phyloP scores from a whole-genome alignment of 2,329 filamentous ascomycete species.

The Claviceps sp. region DNA sequence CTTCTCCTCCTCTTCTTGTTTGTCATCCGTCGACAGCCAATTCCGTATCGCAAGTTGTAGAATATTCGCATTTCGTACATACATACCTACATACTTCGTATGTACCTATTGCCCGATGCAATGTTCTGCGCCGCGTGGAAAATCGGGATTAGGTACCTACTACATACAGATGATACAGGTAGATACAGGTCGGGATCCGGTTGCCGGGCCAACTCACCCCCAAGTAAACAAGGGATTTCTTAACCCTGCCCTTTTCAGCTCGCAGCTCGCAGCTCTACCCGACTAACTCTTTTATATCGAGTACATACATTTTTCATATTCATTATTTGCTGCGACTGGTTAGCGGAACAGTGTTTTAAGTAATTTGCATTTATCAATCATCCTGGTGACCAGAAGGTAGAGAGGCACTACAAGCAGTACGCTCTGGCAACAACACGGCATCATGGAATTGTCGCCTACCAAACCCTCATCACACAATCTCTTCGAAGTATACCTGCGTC shows the following conservation, averaged over 20 bases:
- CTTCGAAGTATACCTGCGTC: conserved; percentile 83
- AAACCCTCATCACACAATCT: conserved; percentile 35
- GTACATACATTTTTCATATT: neutral
- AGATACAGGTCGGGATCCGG: too few relatives aligned
- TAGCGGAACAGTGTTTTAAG: neutral
- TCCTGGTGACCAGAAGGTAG: neutral
- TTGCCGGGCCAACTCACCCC: conserved; percentile 1
- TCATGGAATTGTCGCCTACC: conserved; percentile 23
- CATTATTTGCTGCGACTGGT: neutral
- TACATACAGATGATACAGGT: too few relatives aligned
- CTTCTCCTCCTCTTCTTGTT: too few relatives aligned
- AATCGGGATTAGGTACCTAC: neutral
- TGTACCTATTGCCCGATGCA: too few relatives aligned
- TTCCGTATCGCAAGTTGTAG: too few relatives aligned
- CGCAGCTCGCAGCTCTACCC: neutral
- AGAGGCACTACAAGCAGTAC: neutral
- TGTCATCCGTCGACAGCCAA: too few relatives aligned
- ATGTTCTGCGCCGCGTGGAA: neutral
- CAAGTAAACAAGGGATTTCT: conserved; percentile 2
- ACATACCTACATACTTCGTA: too few relatives aligned
- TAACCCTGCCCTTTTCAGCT: neutral
- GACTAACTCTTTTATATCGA: neutral
- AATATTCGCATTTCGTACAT: too few relatives aligned
- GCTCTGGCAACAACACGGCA: neutral
- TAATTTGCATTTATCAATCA: neutral